Evolutionary conservation across 1,284 basidiomycete genomes (phyloP), one percentile per base, ranked within the genome.

Genomic region (Macrocystidia cucumis): DNA sequence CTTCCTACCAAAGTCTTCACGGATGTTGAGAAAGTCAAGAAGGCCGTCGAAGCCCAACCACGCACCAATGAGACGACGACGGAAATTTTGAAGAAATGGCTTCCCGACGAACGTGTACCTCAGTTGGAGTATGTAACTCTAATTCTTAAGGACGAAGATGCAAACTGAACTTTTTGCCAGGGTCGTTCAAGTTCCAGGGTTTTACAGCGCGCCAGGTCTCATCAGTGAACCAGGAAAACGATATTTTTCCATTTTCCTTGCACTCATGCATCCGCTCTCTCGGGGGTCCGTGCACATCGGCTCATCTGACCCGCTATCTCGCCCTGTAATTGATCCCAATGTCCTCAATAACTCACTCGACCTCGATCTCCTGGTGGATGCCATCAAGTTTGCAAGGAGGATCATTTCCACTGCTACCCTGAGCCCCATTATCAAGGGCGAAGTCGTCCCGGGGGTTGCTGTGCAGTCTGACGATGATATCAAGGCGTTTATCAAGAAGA

Each of bases 381-480:
- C 3, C n/a, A 27, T 27, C 25, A 27, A 27, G 16, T 27, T 12
- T 7, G 25, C 25, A n/a, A n/a, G 25, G 16, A 27, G 16, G 16
- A 27, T 27, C n/a, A 16, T 7, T 16, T 27, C 25, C 25, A 27
- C 25, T 12, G 25, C n/a, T 27, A 7, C 16, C 5, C 25, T 27
- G n/a, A n/a, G 25, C 16, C 25, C 7, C 7, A 27, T 27, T 27
- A 16, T 27, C 5, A n/a, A 16, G n/a, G 25, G 16, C 16, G 25
- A 27, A 7, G 25, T 27, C 7, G 25, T 16, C 3, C 25, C 25
- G 5, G 16, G n/a, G 16, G 16, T 27, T 16, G 25, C n/a, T 12
- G 25, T n/a, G n/a, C n/a, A n/a, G n/a, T 27, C 25, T n/a, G 25
- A 27, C 25, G 25, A n/a, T n/a, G 25, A n/a, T n/a, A 27, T 27